These are phyloP conservation scores for Paraphaeosphaeria sporulosa DNA, from an alignment of 2,329 filamentous ascomycete genomes.

Conservation along the genomic window DNA sequence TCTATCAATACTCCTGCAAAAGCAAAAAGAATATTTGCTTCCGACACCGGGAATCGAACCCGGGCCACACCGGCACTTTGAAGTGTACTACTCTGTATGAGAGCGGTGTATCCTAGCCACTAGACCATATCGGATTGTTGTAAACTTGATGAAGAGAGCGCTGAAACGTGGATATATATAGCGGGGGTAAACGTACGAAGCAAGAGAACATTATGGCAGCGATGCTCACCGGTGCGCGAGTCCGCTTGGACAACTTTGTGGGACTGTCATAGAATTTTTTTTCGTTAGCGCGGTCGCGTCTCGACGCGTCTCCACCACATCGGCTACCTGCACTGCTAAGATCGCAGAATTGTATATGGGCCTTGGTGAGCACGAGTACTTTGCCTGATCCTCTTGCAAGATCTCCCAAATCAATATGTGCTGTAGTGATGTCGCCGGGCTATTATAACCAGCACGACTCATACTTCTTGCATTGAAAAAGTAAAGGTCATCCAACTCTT, in stretches of 20 bases:
- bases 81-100: no score
- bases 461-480: no score
- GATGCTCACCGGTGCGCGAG: background rate
- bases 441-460: no score
- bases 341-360: background rate
- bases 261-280: background rate
- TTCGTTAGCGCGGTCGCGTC: background rate
- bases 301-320: background rate
- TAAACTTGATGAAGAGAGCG: background rate
- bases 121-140: constrained; percentile 12
- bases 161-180: background rate
- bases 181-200: background rate
- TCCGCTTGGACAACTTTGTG: background rate
- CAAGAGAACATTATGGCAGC: no score
- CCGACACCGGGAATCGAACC: constrained; percentile 14
- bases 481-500: no score
- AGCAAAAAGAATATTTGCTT: background rate
- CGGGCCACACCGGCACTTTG: constrained; percentile 5
- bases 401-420: no score
- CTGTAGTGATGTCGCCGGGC: no score
- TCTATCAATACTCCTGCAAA: background rate
- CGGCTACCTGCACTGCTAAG: background rate
- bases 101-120: constrained; percentile 10
- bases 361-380: background rate
- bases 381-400: no score